A percentile compares a stretch with the other conserved stretches of the same genome.
Evolutionary conservation across 495 filamentous ascomycete species (phyloP).

Genomic region (Pseudoneurospora amorphoporcata): DNA sequence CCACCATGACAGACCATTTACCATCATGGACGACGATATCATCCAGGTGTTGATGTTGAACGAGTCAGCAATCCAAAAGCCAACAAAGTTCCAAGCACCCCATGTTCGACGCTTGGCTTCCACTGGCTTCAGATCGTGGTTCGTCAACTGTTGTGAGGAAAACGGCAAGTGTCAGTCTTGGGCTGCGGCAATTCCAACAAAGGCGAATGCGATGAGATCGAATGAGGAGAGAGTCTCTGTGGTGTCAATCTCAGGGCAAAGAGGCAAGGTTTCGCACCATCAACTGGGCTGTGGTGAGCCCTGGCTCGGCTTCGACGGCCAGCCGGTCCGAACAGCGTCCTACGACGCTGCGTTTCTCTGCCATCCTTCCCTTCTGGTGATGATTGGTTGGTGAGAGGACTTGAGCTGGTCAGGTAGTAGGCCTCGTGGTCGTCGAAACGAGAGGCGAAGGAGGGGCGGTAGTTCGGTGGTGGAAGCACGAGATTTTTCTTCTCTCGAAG

Average conservation of each 20-base stretch:
- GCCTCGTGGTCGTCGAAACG: background rate
- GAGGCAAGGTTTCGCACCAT: slow-evolving; percentile 40
- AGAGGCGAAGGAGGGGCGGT: background rate
- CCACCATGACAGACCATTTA: slow-evolving; percentile 82
- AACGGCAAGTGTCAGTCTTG: slow-evolving; percentile 3
- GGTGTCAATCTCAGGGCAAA: background rate
- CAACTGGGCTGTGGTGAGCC: slow-evolving; percentile 71
- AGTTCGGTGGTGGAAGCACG: background rate
- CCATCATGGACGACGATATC: slow-evolving; percentile 76
- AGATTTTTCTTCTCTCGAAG: background rate
- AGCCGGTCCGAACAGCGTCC: slow-evolving; percentile 41
- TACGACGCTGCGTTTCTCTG: slow-evolving; percentile 9
- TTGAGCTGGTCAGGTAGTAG: background rate
- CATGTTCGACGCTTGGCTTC: slow-evolving; percentile 78
- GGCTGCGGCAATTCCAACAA: background rate
- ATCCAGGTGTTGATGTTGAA: slow-evolving; percentile 99
- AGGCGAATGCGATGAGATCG: background rate
- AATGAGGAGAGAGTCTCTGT: background rate
- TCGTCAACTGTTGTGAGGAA: slow-evolving; percentile 49
- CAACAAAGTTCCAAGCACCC: slow-evolving; percentile 81
- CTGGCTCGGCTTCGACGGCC: slow-evolving; percentile 64
- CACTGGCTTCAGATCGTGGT: slow-evolving; percentile 85
- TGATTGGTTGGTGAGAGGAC: background rate
- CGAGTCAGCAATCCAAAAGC: slow-evolving; percentile 88
- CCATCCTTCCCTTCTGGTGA: background rate